phyloP scores from a whole-genome alignment of 768 basidiomycete species.

The Termitomyces sp. region DNA sequence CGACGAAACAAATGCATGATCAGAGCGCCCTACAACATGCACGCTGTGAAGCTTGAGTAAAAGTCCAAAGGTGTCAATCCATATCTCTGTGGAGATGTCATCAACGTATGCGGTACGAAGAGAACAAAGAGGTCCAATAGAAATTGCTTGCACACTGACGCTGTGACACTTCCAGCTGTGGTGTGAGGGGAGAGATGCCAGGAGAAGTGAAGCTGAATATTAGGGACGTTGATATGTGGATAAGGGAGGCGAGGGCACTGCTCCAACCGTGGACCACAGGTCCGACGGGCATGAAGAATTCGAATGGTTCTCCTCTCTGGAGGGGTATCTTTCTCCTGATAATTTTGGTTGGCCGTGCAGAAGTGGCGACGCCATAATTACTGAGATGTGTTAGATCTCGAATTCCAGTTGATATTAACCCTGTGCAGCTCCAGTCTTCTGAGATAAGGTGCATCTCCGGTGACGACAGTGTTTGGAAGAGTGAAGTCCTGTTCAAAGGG shows the following conservation, averaged over 20 bases:
- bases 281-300: conserved; percentile 9
- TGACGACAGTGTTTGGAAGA: conserved; percentile 23
- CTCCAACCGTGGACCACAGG: conserved; percentile 15
- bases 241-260: background rate
- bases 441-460: conserved; percentile 26
- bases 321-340: conserved; percentile 4
- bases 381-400: conserved; percentile 30
- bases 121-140: conserved; percentile 18
- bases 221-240: background rate
- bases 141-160: conserved; percentile 18
- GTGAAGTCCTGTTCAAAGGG: too few species aligned
- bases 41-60: conserved; percentile 21
- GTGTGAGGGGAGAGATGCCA: conserved; percentile 15
- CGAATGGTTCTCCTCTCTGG: conserved; percentile 9
- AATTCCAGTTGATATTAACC: conserved; percentile 31
- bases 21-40: conserved; percentile 17
- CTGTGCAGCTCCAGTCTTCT: conserved; percentile 28
- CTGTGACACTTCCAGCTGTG: conserved; percentile 12
- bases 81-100: conserved; percentile 13
- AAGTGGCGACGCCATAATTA: conserved; percentile 21
- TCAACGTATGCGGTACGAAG: conserved; percentile 18
- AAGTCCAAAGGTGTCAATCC: conserved; percentile 21
- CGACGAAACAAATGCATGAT: conserved; percentile 18
- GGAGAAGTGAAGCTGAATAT: conserved; percentile 18
- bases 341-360: conserved; percentile 24